phyloP scores from a whole-genome alignment of 139 green algal genomes.

The Chlamydomonas sphaeroides region DNA sequence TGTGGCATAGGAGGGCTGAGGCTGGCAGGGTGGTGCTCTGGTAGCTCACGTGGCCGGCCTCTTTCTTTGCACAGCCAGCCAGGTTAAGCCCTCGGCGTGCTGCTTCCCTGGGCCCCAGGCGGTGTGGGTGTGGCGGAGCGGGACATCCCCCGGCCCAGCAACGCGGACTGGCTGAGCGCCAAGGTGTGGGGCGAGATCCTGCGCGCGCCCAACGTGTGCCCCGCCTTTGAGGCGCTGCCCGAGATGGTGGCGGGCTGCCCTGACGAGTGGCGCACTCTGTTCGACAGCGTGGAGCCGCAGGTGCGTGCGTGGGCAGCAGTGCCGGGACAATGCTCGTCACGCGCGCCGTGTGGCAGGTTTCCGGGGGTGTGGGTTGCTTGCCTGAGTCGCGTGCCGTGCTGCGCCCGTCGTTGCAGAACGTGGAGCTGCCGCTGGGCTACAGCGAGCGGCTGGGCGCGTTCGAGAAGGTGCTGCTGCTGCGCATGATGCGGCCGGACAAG shows the following conservation, averaged over 20 bases:
- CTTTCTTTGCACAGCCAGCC: no score
- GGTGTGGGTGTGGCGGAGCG: constrained; percentile 50
- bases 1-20: no score
- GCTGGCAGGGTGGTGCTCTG: no score
- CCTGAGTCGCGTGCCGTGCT: no score
- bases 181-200: constrained; percentile 72
- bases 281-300: constrained; percentile 42
- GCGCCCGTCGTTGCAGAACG: constrained; percentile 3
- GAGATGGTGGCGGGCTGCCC: constrained; percentile 30
- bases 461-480: constrained; percentile 26
- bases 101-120: constrained; percentile 11
- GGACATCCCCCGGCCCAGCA: background rate
- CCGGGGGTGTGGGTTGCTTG: no score
- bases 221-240: constrained; percentile 39
- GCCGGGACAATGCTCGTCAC: no score
- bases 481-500: constrained; percentile 65
- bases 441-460: constrained; percentile 6
- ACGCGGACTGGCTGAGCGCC: constrained; percentile 55
- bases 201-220: constrained; percentile 46
- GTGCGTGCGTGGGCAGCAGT: background rate
- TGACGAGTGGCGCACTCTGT: constrained; percentile 34
- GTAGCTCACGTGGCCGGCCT: no score
- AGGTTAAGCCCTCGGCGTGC: no score
- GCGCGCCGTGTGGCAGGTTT: no score
- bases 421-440: constrained; percentile 43